Percentiles rank a stretch among this genome's conserved stretches.
Conservation (phyloP, 306 rosid species). For the Trichosanthes cucumerina region DNA sequence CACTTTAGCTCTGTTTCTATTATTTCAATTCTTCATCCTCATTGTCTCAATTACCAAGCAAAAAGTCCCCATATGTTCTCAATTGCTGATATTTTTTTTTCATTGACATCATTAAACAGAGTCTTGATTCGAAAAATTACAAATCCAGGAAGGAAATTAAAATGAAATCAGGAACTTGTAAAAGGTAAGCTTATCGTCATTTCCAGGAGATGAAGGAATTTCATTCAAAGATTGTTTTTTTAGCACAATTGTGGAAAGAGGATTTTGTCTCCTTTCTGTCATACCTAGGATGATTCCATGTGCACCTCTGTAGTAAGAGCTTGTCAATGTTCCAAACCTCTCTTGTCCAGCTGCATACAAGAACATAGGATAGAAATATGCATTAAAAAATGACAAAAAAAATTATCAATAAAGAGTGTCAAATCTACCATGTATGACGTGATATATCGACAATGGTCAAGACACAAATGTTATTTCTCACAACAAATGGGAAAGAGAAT, state of each 20-base stretch:
- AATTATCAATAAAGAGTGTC: not conserved
- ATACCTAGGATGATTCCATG: constrained; percentile 94
- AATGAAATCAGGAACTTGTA: not conserved
- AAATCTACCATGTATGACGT: not conserved
- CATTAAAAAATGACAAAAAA: not conserved
- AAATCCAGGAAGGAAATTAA: not conserved
- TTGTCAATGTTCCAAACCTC: constrained; percentile 83
- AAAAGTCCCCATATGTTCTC: not conserved
- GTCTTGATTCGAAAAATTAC: not conserved
- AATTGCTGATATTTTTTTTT: not conserved
- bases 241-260: not conserved
- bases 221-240: not conserved
- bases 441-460: not conserved
- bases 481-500: not conserved
- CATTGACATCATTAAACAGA: not conserved
- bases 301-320: constrained; percentile 94
- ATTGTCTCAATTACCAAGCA: not conserved
- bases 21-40: not conserved
- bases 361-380: not conserved
- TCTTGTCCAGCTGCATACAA: constrained; percentile 83
- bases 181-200: not conserved
- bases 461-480: not conserved
- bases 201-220: not conserved
- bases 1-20: not conserved
- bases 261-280: not conserved